These are phyloP conservation scores for Monosporascus sp. DNA, from an alignment of 2,329 filamentous ascomycete genomes.

Conservation along the genomic window DNA sequence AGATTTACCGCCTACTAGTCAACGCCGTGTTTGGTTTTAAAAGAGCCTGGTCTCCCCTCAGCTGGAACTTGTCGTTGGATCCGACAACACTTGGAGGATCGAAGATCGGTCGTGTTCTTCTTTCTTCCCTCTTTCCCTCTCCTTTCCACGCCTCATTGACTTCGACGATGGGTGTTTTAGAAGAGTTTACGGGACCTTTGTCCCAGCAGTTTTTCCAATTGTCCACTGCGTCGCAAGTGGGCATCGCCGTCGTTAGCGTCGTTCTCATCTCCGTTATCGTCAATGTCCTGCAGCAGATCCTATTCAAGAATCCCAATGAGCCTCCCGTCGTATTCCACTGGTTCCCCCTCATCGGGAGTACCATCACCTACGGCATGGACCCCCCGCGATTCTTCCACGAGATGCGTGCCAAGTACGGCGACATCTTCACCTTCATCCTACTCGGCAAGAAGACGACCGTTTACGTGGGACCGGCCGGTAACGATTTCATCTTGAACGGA, in stretches of 20 bases:
- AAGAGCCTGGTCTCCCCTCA: neutral
- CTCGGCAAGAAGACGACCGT: conserved; percentile 88
- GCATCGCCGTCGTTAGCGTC: conserved; percentile 36
- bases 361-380: conserved; percentile 90
- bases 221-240: conserved; percentile 42
- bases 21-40: neutral
- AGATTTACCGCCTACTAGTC: neutral
- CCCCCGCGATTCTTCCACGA: conserved; percentile 81
- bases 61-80: neutral
- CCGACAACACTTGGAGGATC: neutral
- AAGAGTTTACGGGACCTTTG: conserved; percentile 46
- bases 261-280: conserved; percentile 57
- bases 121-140: neutral
- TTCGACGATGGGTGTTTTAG: conserved; percentile 48
- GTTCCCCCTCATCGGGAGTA: conserved; percentile 82
- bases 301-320: conserved; percentile 78
- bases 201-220: conserved; percentile 45
- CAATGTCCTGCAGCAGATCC: conserved; percentile 75
- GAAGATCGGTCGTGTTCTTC: neutral
- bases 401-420: conserved; percentile 76
- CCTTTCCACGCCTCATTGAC: neutral
- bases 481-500: conserved; percentile 88
- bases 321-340: conserved; percentile 77
- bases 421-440: conserved; percentile 84
- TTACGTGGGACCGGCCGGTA: conserved; percentile 73